phyloP scores from a whole-genome alignment of 1,284 basidiomycete genomes.

The Ceratobasidium sp. region DNA sequence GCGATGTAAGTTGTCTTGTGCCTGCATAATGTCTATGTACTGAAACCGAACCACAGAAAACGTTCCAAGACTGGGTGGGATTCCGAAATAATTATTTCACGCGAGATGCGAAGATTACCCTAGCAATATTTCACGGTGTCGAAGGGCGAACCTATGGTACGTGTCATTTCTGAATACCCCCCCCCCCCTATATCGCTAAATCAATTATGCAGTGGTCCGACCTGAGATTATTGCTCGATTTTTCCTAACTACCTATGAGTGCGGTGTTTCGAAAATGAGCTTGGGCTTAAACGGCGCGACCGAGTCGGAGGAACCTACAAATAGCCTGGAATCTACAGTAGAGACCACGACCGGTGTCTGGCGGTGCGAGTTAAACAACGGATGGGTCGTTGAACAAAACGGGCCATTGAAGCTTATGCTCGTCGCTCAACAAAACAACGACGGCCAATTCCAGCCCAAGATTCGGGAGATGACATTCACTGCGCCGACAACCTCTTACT shows the following conservation, averaged over 20 bases:
- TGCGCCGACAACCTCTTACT: constrained; percentile 11
- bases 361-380: constrained; percentile 32
- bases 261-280: constrained; percentile 32
- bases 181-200: background rate
- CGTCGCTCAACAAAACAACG: background rate
- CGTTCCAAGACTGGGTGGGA: constrained; percentile 12
- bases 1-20: background rate
- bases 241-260: constrained; percentile 28
- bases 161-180: background rate
- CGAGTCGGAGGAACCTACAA: background rate
- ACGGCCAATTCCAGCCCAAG: constrained; percentile 13
- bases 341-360: constrained; percentile 8
- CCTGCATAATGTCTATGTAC: background rate
- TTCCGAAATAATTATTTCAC: constrained; percentile 28
- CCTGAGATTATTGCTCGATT: constrained; percentile 32
- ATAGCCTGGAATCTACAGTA: background rate
- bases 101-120: background rate
- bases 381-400: constrained; percentile 32
- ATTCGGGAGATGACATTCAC: constrained; percentile 15
- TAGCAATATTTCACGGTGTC: constrained; percentile 26
- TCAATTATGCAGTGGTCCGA: background rate
- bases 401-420: constrained; percentile 3
- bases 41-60: background rate
- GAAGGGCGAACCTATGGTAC: constrained; percentile 33
- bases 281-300: constrained; percentile 11